phyloP scores from a whole-genome alignment of 441 rosid species.

The Aquilaria agallochum region DNA sequence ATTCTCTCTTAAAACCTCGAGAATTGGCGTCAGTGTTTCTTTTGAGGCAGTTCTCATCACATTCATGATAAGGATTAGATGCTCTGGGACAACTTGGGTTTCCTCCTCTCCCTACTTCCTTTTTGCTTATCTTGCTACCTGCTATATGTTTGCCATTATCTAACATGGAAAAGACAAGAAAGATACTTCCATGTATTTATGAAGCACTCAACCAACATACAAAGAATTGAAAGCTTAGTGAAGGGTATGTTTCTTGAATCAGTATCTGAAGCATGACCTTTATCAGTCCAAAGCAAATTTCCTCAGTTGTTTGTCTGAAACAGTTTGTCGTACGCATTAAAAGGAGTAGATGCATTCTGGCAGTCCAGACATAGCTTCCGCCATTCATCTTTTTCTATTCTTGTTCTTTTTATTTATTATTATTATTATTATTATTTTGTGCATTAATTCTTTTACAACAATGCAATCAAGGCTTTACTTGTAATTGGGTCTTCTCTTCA shows the following conservation, averaged over 20 bases:
- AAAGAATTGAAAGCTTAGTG: slow-evolving; percentile 1
- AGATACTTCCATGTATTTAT: not conserved
- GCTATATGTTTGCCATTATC: slow-evolving; percentile 31
- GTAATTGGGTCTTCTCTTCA: too few species aligned
- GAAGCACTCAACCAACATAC: slow-evolving; percentile 8
- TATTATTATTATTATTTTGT: too few species aligned
- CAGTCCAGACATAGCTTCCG: slow-evolving; percentile 58
- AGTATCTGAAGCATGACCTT: slow-evolving; percentile 11
- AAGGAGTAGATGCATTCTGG: slow-evolving; percentile 59
- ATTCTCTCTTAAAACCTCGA: slow-evolving; percentile 12
- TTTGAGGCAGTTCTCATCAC: slow-evolving; percentile 29
- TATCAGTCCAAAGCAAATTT: slow-evolving; percentile 1
- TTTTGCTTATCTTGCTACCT: slow-evolving; percentile 25
- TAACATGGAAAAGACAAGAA: slow-evolving; percentile 16
- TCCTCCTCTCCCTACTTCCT: slow-evolving; percentile 29
- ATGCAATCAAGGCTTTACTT: not conserved
- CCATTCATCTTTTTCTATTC: too few species aligned
- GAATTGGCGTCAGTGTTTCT: slow-evolving; percentile 17
- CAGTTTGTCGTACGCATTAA: slow-evolving; percentile 80
- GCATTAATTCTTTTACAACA: not conserved
- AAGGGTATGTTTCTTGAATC: not conserved
- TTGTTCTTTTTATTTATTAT: too few species aligned
- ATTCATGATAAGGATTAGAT: slow-evolving; percentile 37
- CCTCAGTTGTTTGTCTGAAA: slow-evolving; percentile 13
- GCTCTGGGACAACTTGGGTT: slow-evolving; percentile 27